Evolutionary conservation across 805 yeast genomes (phyloP).

Genomic region (Metschnikowia picachoensis): DNA sequence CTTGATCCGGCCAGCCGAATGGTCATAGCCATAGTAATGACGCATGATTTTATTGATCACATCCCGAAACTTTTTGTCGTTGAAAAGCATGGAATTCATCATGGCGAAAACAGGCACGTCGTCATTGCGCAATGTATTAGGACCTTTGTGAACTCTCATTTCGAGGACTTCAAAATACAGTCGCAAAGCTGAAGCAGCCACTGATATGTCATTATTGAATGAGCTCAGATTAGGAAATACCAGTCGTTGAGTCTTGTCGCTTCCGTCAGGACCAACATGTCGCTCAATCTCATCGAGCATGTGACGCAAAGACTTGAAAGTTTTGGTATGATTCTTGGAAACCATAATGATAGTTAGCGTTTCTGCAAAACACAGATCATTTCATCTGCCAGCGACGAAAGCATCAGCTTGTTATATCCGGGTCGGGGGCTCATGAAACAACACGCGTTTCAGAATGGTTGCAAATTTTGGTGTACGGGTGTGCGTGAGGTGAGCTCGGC

Average conservation of each 20-base stretch:
- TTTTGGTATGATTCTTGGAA: neutral
- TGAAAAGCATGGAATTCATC: conserved; percentile 6
- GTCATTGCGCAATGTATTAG: neutral
- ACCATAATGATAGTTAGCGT: neutral
- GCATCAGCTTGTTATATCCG: no score
- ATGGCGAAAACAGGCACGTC: conserved; percentile 3
- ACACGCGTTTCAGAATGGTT: conserved; percentile 13
- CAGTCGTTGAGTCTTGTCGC: neutral
- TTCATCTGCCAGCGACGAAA: no score
- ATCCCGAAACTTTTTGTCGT: conserved; percentile 4
- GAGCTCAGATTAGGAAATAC: neutral
- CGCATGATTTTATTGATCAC: conserved; percentile 5
- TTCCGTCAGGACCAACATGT: neutral
- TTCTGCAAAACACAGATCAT: no score
- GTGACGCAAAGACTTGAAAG: neutral
- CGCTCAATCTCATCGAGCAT: neutral
- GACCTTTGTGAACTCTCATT: neutral
- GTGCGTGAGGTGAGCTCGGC: neutral
- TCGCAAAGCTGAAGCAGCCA: neutral
- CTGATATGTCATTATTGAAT: neutral
- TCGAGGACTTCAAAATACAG: neutral
- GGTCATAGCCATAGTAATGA: neutral
- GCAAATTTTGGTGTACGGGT: conserved; percentile 15
- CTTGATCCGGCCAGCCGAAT: neutral
- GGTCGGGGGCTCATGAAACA: neutral